Evolutionary conservation across 176 grass and related monocot species (phyloP).

Genomic region (Musa acuminata): DNA sequence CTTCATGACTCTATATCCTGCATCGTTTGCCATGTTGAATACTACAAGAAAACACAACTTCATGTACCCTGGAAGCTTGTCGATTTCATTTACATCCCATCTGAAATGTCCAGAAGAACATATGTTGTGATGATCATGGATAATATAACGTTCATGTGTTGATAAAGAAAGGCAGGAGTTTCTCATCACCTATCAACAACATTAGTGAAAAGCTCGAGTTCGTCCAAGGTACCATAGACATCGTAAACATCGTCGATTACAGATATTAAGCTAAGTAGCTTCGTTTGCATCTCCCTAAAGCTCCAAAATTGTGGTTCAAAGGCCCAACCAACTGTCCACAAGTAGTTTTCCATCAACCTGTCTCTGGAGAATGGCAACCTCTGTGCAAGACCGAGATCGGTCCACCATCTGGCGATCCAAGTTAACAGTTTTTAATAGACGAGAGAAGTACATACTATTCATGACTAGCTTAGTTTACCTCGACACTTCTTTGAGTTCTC

Average conservation of each 20-base stretch:
- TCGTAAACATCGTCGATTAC: constrained; percentile 23
- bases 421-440: background rate
- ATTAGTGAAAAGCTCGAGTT: constrained; percentile 25
- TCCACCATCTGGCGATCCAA: constrained; percentile 21
- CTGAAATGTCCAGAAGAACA: background rate
- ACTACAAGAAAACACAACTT: constrained; percentile 12
- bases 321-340: background rate
- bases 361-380: constrained; percentile 19
- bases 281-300: background rate
- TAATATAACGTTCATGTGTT: background rate
- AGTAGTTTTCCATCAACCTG: constrained; percentile 12
- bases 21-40: constrained; percentile 5
- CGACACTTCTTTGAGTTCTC: constrained; percentile 21
- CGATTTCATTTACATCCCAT: constrained; percentile 18
- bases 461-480: constrained; percentile 7
- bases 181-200: constrained; percentile 12
- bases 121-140: too few species aligned
- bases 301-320: constrained; percentile 16
- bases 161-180: background rate
- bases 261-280: background rate
- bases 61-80: constrained; percentile 2
- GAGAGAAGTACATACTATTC: background rate
- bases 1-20: background rate
- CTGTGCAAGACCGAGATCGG: constrained; percentile 6
- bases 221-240: constrained; percentile 22